A percentile compares a stretch with the other conserved stretches of the same genome.
These are phyloP conservation scores for Hemileccinum impolitum DNA, from an alignment of 768 basidiomycete genomes.

Conservation along the genomic window DNA sequence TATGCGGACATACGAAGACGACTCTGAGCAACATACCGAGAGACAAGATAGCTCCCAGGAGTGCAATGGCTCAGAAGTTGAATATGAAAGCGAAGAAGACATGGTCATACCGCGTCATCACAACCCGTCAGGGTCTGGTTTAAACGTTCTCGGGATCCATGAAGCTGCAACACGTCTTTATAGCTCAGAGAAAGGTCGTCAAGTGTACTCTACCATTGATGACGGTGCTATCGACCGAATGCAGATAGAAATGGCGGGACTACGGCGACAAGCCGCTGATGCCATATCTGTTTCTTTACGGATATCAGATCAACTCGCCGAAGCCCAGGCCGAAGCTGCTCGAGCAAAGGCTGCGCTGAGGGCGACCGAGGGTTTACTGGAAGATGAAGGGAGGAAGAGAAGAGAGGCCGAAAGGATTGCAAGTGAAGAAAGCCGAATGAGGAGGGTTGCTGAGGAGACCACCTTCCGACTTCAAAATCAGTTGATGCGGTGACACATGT, in stretches of 20 bases:
- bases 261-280: constrained; percentile 67
- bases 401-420: constrained; percentile 55
- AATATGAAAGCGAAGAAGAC: constrained; percentile 69
- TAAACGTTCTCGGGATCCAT: constrained; percentile 35
- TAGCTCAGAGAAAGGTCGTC: constrained; percentile 31
- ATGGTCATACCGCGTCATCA: constrained; percentile 45
- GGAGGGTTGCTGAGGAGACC: constrained; percentile 51
- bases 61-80: constrained; percentile 46
- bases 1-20: constrained; percentile 27
- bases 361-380: constrained; percentile 53
- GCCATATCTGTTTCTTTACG: constrained; percentile 61
- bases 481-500: constrained; percentile 1
- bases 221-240: constrained; percentile 55
- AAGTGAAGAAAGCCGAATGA: constrained; percentile 45
- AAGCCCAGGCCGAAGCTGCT: constrained; percentile 59
- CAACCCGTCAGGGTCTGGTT: constrained; percentile 37
- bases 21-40: constrained; percentile 40
- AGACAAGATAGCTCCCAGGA: constrained; percentile 37
- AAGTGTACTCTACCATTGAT: constrained; percentile 31
- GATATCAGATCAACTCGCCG: constrained; percentile 67
- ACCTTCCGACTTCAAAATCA: constrained; percentile 35
- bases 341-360: constrained; percentile 53
- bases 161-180: constrained; percentile 41
- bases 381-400: constrained; percentile 56
- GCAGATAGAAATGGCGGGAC: constrained; percentile 58